Percentiles rank a stretch among this genome's conserved stretches.
Conservation (phyloP, 768 basidiomycete genomes). For the Collybiopsis luxurians region DNA sequence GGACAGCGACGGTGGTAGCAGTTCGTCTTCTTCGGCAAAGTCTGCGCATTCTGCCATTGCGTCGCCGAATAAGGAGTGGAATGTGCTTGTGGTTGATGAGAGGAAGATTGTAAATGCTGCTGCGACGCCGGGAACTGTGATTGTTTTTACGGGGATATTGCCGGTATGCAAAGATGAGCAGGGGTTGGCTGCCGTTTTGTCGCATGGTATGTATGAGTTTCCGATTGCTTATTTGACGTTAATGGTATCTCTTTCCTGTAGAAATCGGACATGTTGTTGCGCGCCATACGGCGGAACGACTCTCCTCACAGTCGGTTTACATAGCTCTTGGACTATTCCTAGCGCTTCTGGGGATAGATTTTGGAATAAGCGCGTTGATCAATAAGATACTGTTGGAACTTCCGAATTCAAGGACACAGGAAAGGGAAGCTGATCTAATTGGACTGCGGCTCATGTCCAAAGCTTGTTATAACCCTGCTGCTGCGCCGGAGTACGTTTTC, state of each 20-base stretch:
- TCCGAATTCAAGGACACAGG: conserved; percentile 81
- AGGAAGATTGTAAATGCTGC: conserved; percentile 71
- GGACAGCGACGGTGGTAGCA: conserved; percentile 15
- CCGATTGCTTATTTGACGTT: neutral
- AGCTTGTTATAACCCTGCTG: conserved; percentile 85
- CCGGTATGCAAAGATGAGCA: conserved; percentile 75
- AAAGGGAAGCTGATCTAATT: conserved; percentile 87
- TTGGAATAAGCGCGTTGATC: conserved; percentile 45
- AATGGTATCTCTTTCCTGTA: conserved; percentile 22
- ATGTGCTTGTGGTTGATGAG: conserved; percentile 79
- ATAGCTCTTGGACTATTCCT: conserved; percentile 37
- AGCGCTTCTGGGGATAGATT: conserved; percentile 45
- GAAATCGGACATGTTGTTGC: conserved; percentile 70
- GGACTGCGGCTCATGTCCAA: conserved; percentile 76
- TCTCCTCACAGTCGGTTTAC: conserved; percentile 41
- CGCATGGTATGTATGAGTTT: conserved; percentile 59
- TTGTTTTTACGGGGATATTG: conserved; percentile 89
- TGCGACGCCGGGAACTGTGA: conserved; percentile 70
- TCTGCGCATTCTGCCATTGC: conserved; percentile 19
- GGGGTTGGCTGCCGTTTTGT: conserved; percentile 79
- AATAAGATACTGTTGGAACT: conserved; percentile 59
- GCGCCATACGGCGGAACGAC: conserved; percentile 49
- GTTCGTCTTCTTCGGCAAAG: conserved; percentile 5
- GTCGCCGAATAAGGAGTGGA: conserved; percentile 48
- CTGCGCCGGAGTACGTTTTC: conserved; percentile 61